These are phyloP conservation scores for Litchi chinensis DNA, from an alignment of 345 rosid genomes.

Conservation along the genomic window DNA sequence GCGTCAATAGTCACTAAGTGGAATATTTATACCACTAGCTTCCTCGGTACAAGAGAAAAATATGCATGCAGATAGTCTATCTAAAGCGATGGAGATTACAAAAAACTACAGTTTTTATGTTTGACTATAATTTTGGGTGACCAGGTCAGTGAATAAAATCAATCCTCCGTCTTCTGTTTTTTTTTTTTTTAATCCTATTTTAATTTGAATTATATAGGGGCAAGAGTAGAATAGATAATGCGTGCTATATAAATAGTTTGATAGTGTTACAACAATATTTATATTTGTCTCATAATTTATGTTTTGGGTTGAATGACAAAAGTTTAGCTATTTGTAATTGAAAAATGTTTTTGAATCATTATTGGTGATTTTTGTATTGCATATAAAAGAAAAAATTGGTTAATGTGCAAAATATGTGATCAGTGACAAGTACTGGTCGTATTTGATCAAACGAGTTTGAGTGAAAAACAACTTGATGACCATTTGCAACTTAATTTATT, in stretches of 20 bases:
- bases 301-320: slow-evolving; percentile 20
- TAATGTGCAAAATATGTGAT: neutral
- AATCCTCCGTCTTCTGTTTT: neutral
- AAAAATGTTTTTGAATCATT: neutral
- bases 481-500: neutral
- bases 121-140: slow-evolving; percentile 9
- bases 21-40: neutral
- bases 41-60: neutral
- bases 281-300: slow-evolving; percentile 3
- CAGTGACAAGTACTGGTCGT: neutral
- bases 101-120: slow-evolving; percentile 12
- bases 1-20: slow-evolving; percentile 25
- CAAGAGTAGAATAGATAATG: neutral
- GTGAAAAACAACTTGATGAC: neutral
- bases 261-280: slow-evolving; percentile 8
- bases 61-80: neutral
- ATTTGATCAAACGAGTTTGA: neutral
- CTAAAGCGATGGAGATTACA: slow-evolving; percentile 5
- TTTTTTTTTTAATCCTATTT: neutral
- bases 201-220: neutral
- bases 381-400: neutral
- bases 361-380: neutral
- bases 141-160: slow-evolving; percentile 3
- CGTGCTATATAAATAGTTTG: slow-evolving; percentile 7
- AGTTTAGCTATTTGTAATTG: neutral